Percentiles rank a stretch among this genome's conserved stretches.
These are phyloP conservation scores for Dendrostoma leiphaemia DNA, from an alignment of 2,329 filamentous ascomycete genomes.

Conservation along the genomic window DNA sequence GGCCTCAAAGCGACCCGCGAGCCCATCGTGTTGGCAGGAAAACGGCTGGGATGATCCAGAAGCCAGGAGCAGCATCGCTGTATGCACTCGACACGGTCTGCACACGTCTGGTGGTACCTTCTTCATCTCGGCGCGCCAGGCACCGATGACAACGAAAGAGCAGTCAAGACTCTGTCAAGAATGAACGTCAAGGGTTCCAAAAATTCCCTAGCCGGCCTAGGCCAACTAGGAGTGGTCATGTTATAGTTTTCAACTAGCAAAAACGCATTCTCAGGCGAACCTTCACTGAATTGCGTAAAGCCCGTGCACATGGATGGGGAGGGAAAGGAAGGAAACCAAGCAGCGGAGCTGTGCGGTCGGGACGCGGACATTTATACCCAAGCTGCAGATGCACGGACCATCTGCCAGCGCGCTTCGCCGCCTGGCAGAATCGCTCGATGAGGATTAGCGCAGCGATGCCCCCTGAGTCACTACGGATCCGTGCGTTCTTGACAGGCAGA, in stretches of 20 bases:
- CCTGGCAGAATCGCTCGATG: conserved; percentile 2
- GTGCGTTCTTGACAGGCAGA: too few species aligned
- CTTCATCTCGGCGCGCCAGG: conserved; percentile 45
- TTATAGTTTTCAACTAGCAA: conserved; percentile 89
- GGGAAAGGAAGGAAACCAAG: conserved; percentile 37
- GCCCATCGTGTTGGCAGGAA: too few species aligned
- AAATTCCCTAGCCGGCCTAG: conserved; percentile 75
- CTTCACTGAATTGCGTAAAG: conserved; percentile 83
- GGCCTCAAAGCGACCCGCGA: too few species aligned
- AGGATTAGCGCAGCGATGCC: neutral
- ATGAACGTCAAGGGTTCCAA: conserved; percentile 51
- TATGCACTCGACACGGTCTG: too few species aligned
- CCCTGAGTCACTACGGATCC: neutral
- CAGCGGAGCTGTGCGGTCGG: conserved; percentile 14
- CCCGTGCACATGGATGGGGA: conserved; percentile 67
- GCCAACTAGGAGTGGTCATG: conserved; percentile 73
- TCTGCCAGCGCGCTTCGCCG: neutral
- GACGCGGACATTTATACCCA: conserved; percentile 17
- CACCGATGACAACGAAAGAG: conserved; percentile 52
- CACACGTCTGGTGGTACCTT: conserved; percentile 37
- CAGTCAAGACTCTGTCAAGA: conserved; percentile 30
- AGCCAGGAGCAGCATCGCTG: too few species aligned
- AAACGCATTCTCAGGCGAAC: conserved; percentile 84
- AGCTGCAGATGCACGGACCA: neutral
- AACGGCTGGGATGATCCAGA: too few species aligned